Percentiles rank a stretch among this genome's conserved stretches.
Evolutionary conservation across 805 yeast species (phyloP).

Genomic region (Saccharomycopsis fodiens): DNA sequence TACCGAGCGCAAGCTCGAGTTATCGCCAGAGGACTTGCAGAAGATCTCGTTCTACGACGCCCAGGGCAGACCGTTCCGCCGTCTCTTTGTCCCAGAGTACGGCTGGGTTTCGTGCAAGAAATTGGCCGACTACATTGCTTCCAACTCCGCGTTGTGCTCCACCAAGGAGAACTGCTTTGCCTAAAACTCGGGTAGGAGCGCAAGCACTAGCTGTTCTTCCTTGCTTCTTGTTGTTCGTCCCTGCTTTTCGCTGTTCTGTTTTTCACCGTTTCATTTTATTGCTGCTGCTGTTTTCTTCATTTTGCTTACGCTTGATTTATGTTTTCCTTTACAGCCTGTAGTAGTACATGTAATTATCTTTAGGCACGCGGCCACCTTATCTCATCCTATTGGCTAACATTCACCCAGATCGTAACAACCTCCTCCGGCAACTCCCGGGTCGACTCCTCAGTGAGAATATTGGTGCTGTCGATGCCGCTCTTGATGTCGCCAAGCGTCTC

Average conservation of each 20-base stretch:
- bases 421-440: slow-evolving; percentile 27
- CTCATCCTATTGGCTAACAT: slow-evolving; percentile 25
- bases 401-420: slow-evolving; percentile 34
- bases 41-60: slow-evolving; percentile 25
- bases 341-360: no score
- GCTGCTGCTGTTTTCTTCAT: no score
- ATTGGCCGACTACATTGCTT: slow-evolving; percentile 4
- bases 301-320: no score
- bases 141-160: neutral
- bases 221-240: neutral
- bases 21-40: no score
- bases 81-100: slow-evolving; percentile 40
- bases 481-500: slow-evolving; percentile 27
- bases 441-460: slow-evolving; percentile 22
- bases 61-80: slow-evolving; percentile 34
- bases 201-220: neutral
- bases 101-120: slow-evolving; percentile 42
- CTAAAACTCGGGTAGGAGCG: no score
- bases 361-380: no score
- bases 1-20: no score
- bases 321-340: no score
- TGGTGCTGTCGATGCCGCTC: slow-evolving; percentile 28
- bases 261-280: no score
- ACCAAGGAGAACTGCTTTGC: no score
- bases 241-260: neutral